Base-by-base conservation (phyloP, 2,329 filamentous ascomycete genomes). In the Tothia fuscella region DNA sequence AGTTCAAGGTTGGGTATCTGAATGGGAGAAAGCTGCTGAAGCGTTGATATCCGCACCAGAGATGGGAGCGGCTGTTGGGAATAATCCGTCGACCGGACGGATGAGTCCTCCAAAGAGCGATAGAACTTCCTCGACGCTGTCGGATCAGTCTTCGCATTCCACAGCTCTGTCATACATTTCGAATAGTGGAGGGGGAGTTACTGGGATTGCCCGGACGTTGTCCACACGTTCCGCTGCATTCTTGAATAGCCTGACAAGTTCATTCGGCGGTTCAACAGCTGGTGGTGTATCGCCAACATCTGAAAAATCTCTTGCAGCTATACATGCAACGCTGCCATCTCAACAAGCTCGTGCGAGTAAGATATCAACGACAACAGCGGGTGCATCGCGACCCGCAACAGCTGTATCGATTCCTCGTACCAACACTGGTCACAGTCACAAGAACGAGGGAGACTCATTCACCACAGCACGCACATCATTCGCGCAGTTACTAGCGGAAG, bases 71-170 rank as follows among this genome's bases (percentile, higher is more conserved):
- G 10, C 25, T 10, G 24, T 16, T 12, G 29, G 25, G 12, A 16
- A 26, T 17, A 19, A 20, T 10, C n/a, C 4, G 14, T 16, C 19
- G 6, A 42, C 42, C 10, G 61, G 67, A 3, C 59, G 61, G 10
- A 42, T 57, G 1, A 72, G 70, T 2, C 66, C 70, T 1, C 63
- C 67, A 3, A 71, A 69, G 46, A 67, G 62, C 30, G 71, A 76
- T 26, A 66, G 72, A 16, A 77, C 72, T 2, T 63, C 63, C 3
- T 76, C 72, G 1, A 71, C 67, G 22, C 57, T 77, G 3, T 76
- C 71, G 42, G 72, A 76, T 10, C 58, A 58, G 6, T 74, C 71
- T 17, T 56, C 57, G 4, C 55, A 55, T 5, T 69, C 67, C 4
- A 56, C 56, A 30, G n/a, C n/a, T n/a, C 46, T 64, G 0, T 70